Percentiles rank a stretch among this genome's conserved stretches.
These are phyloP conservation scores for Zymoseptoria passerinii DNA, from an alignment of 2,329 filamentous ascomycete genomes.

Conservation along the genomic window DNA sequence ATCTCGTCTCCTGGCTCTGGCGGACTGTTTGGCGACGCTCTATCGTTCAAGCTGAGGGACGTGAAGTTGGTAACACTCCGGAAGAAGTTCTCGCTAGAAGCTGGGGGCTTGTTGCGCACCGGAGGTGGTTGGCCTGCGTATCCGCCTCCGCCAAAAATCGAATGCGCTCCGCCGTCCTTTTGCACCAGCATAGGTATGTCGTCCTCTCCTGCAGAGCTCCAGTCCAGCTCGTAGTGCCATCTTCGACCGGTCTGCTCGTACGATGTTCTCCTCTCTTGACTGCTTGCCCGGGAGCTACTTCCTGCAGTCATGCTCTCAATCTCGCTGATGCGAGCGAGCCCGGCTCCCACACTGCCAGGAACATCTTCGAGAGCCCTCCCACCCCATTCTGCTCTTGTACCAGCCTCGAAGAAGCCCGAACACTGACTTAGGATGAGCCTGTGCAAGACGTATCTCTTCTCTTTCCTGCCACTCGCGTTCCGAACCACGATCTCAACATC, in stretches of 20 bases:
- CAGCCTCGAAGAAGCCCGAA: constrained; percentile 88
- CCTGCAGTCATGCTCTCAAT: constrained; percentile 22
- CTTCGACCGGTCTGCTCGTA: constrained; percentile 44
- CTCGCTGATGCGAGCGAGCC: constrained; percentile 20
- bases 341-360: constrained; percentile 3
- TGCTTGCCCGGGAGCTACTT: constrained; percentile 32
- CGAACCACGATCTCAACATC: constrained; percentile 82
- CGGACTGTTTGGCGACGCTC: constrained; percentile 32
- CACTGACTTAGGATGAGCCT: constrained; percentile 79
- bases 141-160: constrained; percentile 27
- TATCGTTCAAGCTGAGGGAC: constrained; percentile 41
- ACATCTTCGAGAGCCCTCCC: constrained; percentile 13
- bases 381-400: constrained; percentile 26
- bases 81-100: constrained; percentile 65
- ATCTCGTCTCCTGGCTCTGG: constrained; percentile 60
- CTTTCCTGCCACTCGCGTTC: constrained; percentile 52
- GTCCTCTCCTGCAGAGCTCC: constrained; percentile 56
- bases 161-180: constrained; percentile 46
- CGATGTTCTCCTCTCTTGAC: constrained; percentile 28
- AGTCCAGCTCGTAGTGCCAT: constrained; percentile 86
- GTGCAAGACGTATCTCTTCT: constrained; percentile 82
- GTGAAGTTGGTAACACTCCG: constrained; percentile 78
- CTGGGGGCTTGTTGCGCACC: constrained; percentile 53
- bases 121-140: constrained; percentile 40
- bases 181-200: constrained; percentile 85